Percentiles rank a stretch among this genome's conserved stretches.
Evolutionary conservation across 768 basidiomycete genomes (phyloP).

Genomic region (Leccinellum luteum): DNA sequence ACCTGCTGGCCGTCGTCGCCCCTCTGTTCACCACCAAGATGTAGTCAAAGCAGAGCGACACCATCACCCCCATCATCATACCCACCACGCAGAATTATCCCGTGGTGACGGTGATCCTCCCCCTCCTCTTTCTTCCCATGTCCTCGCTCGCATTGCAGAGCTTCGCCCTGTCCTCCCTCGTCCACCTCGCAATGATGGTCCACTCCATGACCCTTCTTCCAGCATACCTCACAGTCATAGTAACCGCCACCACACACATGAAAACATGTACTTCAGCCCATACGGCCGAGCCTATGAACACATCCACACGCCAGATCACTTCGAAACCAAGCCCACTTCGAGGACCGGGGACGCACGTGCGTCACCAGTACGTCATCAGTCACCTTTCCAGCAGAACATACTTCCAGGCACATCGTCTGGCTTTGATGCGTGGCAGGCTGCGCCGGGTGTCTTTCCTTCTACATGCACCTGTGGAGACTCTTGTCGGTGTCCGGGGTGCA

Average conservation of each 20-base stretch:
- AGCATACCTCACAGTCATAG: conserved; percentile 40
- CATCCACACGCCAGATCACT: conserved; percentile 37
- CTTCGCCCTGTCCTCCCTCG: conserved; percentile 71
- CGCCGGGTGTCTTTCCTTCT: conserved; percentile 38
- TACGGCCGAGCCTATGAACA: conserved; percentile 67
- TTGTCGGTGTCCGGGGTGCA: conserved; percentile 65
- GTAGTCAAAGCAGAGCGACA: conserved; percentile 30
- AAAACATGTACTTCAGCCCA: conserved; percentile 56
- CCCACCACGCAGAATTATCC: conserved; percentile 16
- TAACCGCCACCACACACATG: conserved; percentile 48
- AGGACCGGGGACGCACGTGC: conserved; percentile 18
- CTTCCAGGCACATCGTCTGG: conserved; percentile 24
- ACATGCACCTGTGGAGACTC: conserved; percentile 60
- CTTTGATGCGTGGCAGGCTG: conserved; percentile 26
- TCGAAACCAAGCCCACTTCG: conserved; percentile 21
- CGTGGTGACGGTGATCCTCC: conserved; percentile 12
- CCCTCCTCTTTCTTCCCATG: conserved; percentile 41
- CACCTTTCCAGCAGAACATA: conserved; percentile 26
- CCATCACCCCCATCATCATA: conserved; percentile 11
- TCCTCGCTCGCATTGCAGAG: conserved; percentile 60
- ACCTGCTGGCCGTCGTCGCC: conserved; percentile 35
- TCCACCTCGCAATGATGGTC: conserved; percentile 40
- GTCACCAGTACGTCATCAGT: conserved; percentile 21
- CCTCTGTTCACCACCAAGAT: conserved; percentile 29
- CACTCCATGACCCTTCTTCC: conserved; percentile 48